Conservation (phyloP, 169 alveolate species). For the Eimeria praecox region DNA sequence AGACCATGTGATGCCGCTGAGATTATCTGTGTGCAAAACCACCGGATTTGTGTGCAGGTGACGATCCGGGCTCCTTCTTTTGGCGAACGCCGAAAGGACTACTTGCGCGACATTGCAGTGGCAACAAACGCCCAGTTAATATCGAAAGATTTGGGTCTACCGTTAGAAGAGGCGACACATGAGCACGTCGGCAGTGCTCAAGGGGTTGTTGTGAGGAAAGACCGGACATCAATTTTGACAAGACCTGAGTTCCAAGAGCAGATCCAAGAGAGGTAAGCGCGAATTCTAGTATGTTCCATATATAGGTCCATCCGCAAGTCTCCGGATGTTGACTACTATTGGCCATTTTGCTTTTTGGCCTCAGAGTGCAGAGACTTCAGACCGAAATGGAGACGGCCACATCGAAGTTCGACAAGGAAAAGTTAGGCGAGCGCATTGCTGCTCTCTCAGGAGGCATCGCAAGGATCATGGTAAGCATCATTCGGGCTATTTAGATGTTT, state of each 20-base stretch:
- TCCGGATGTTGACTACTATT: no score
- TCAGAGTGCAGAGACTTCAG: slow-evolving; percentile 86
- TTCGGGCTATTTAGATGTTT: background rate
- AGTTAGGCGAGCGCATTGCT: slow-evolving; percentile 93
- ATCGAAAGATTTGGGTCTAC: slow-evolving; percentile 91
- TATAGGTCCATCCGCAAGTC: no score
- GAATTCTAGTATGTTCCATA: background rate
- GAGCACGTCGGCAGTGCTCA: slow-evolving; percentile 90
- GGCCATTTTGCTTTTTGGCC: background rate
- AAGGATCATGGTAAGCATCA: slow-evolving; percentile 86
- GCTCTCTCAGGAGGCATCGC: slow-evolving; percentile 95
- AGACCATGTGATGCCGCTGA: background rate
- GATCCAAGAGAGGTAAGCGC: slow-evolving; percentile 75
- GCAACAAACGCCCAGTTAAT: slow-evolving; percentile 92
- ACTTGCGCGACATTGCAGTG: slow-evolving; percentile 91
- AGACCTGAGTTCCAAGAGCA: slow-evolving; percentile 86
- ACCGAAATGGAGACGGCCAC: slow-evolving; percentile 89
- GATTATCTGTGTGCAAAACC: background rate
- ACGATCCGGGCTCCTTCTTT: slow-evolving; percentile 94
- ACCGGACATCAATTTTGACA: slow-evolving; percentile 91
- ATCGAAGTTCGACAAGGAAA: slow-evolving; percentile 91
- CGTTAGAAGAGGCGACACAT: slow-evolving; percentile 88
- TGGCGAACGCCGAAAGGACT: slow-evolving; percentile 94
- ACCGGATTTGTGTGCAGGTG: no score
- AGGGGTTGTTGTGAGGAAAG: slow-evolving; percentile 91